A percentile compares a stretch with the other conserved stretches of the same genome.
Evolutionary conservation across 2,329 filamentous ascomycete genomes (phyloP).

Genomic region (Dendryphion nanum): DNA sequence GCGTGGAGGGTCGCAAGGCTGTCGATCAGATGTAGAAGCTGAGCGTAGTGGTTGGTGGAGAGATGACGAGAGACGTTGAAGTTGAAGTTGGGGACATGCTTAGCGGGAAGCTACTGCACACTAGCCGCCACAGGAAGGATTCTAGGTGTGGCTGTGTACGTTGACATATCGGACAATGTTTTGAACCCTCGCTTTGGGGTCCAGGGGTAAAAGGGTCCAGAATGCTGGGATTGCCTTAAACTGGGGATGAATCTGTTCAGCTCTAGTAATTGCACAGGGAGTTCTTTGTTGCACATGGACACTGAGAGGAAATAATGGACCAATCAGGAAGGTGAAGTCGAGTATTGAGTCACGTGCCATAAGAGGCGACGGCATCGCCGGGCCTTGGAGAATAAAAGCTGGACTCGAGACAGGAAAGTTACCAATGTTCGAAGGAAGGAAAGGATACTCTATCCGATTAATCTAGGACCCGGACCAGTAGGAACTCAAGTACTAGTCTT

Average conservation of each 20-base stretch:
- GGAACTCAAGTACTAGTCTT: no score
- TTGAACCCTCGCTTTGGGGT: not conserved
- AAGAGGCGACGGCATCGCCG: slow-evolving; percentile 1
- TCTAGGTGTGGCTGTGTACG: no score
- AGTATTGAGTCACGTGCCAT: not conserved
- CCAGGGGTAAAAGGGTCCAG: not conserved
- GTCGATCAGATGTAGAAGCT: not conserved
- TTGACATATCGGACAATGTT: no score
- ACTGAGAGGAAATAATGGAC: no score
- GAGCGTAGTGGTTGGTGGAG: not conserved
- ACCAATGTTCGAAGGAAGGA: no score
- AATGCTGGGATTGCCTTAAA: not conserved
- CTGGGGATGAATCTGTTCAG: not conserved
- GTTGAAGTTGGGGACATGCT: not conserved
- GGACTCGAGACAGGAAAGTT: no score
- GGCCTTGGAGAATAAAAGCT: no score
- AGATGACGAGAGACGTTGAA: not conserved
- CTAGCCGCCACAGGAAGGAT: no score
- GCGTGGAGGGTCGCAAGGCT: not conserved
- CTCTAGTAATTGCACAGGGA: not conserved
- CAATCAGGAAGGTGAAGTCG: not conserved
- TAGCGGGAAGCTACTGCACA: no score
- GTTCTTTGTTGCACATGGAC: not conserved
- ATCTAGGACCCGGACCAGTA: no score
- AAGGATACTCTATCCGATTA: no score